Evolutionary conservation across 257 asterid species (phyloP).

Genomic region (Verbascum thapsus): DNA sequence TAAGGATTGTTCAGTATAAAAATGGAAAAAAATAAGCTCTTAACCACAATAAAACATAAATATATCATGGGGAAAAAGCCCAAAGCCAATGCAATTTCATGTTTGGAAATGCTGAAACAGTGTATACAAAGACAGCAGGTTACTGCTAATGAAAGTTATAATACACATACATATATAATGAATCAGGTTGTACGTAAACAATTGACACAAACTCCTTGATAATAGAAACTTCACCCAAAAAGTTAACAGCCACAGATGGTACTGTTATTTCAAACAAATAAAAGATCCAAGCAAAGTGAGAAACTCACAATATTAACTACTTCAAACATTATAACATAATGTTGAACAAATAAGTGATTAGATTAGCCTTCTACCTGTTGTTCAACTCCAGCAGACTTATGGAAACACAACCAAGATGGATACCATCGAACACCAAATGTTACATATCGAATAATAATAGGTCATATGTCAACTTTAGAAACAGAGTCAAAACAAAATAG

Average conservation of each 20-base stretch:
- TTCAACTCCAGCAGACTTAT: no score
- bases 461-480: no score
- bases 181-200: neutral
- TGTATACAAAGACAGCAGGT: conserved; percentile 7
- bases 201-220: neutral
- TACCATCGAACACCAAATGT: no score
- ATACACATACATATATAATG: neutral
- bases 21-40: neutral
- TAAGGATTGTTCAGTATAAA: conserved; percentile 18
- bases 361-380: no score
- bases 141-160: neutral
- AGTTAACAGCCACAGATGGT: neutral
- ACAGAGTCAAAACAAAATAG: no score
- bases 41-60: conserved; percentile 1
- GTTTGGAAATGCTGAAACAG: conserved; percentile 15
- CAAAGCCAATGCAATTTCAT: neutral
- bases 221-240: neutral
- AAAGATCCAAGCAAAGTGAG: neutral
- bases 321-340: no score
- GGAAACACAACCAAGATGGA: no score
- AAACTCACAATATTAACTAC: no score
- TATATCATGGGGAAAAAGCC: neutral
- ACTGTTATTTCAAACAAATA: neutral
- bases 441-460: no score
- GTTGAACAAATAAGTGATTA: no score